Percentiles rank a stretch among this genome's conserved stretches.
These are phyloP conservation scores for Vicia sativa DNA, from an alignment of 306 rosid species.

Conservation along the genomic window DNA sequence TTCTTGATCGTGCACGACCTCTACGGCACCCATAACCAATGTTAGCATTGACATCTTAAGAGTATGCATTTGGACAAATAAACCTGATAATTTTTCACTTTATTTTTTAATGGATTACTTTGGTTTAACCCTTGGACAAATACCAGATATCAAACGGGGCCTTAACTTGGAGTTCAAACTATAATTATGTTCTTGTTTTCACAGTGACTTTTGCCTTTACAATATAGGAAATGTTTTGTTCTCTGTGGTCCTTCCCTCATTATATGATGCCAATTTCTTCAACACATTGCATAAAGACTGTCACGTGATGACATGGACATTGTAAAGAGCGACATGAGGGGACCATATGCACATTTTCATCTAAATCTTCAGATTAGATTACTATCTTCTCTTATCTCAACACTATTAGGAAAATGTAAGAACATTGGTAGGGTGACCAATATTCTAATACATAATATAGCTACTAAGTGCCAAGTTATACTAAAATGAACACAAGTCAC, in stretches of 20 bases:
- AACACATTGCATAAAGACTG: constrained; percentile 1
- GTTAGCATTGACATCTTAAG: too few species aligned
- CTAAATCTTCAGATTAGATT: constrained; percentile 3
- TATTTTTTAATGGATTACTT: too few species aligned
- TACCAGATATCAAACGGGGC: constrained; percentile 24
- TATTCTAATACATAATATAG: constrained; percentile 1
- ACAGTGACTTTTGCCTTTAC: constrained; percentile 16
- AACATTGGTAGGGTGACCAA: constrained; percentile 11
- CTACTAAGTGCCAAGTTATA: constrained; percentile 4
- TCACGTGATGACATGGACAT: constrained; percentile 44
- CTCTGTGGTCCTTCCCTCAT: constrained; percentile 38
- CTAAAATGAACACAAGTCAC: constrained; percentile 28
- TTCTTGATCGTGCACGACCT: too few species aligned
- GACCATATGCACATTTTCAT: constrained; percentile 32
- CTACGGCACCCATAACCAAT: too few species aligned
- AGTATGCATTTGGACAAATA: too few species aligned
- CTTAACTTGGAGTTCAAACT: constrained; percentile 6
- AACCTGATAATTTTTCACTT: too few species aligned
- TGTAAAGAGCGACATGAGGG: not conserved
- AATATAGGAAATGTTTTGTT: not conserved
- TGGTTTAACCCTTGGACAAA: not conserved
- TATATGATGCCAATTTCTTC: constrained; percentile 9
- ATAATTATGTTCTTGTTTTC: not conserved
- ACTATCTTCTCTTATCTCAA: not conserved
- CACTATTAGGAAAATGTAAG: constrained; percentile 17